Evolutionary conservation across 225 moss, liverwort and hornwort species (phyloP), one percentile per base, ranked within the genome.

Genomic region (Marchantia paleacea): DNA sequence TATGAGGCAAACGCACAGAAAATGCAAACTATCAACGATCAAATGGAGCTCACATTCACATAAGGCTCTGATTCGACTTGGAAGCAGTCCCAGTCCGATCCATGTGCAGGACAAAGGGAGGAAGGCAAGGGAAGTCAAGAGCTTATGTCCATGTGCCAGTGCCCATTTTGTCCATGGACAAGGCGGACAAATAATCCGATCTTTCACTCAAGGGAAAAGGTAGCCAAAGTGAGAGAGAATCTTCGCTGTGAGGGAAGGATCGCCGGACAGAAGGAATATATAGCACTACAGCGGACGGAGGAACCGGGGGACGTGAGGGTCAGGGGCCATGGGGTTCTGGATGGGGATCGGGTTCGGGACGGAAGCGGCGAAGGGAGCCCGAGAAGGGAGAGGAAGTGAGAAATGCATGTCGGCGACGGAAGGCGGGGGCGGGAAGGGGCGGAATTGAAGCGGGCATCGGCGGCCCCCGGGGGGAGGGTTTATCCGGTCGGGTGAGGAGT

Each of bases 401-500:
- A 13, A 6, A 6, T 68, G 68, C 30, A 68, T 68, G 68, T 31
- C 68, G 29, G 68, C 68, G 31, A 31, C 12, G 29, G 26, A 12
- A 15, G 12, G 68, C 30, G 29, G 39, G 39, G 12, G 68, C 30
- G 29, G 68, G 68, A 2, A 7, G 68, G 39, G 39, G 39, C 39
- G 39, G 68, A 39, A 39, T 39, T 2, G 68, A 2, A n/a, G 68
- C 0, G 68, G 65, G 10, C 31, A 31, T 31, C 68, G 68, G 68
- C 68, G 68, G 68, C 68, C 68, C 29, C 16, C 68, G 68, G 30
- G 11, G 68, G 68, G 68, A 68, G 29, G 30, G 68, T 7, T 28
- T 68, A 29, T 29, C 30, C 68, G 68, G 68, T 68, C 68, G 68
- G 68, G 68, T 68, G 13, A 2, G 57, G 57, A 68, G 68, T 68